Evolutionary conservation across 2,329 filamentous ascomycete genomes (phyloP).

Genomic region (Apiospora aurea): DNA sequence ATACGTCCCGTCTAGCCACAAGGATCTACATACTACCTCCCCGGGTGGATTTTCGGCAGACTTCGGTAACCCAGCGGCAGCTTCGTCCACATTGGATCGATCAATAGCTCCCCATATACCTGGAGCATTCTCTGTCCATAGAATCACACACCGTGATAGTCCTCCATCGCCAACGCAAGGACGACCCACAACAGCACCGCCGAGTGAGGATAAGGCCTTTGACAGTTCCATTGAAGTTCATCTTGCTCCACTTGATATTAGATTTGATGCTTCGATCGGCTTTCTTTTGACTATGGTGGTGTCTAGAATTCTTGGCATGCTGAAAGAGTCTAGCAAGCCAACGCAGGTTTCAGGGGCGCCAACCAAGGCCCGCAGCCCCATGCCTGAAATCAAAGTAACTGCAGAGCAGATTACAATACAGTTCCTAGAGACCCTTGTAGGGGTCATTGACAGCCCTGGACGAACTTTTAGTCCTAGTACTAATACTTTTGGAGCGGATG

Average conservation of each 20-base stretch:
- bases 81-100: conserved; percentile 29
- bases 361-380: conserved; percentile 4
- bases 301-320: conserved; percentile 55
- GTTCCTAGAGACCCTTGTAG: conserved; percentile 62
- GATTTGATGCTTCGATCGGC: conserved; percentile 64
- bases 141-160: conserved; percentile 31
- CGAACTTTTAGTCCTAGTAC: conserved; percentile 50
- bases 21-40: conserved; percentile 50
- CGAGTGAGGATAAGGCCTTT: conserved; percentile 29
- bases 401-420: conserved; percentile 60
- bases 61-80: conserved; percentile 22
- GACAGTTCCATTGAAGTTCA: conserved; percentile 55
- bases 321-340: conserved; percentile 42
- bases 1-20: conserved; percentile 60
- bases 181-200: conserved; percentile 26
- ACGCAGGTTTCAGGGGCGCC: conserved; percentile 23
- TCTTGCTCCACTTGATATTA: conserved; percentile 59
- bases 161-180: conserved; percentile 5
- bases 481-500: conserved; percentile 53
- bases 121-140: conserved; percentile 65
- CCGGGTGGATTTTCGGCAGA: conserved; percentile 28
- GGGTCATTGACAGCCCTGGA: conserved; percentile 58
- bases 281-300: conserved; percentile 61
- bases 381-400: conserved; percentile 50
- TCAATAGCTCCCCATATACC: conserved; percentile 60